These are phyloP conservation scores for Penicillium paxilli DNA, from an alignment of 495 filamentous ascomycete species.

Conservation along the genomic window DNA sequence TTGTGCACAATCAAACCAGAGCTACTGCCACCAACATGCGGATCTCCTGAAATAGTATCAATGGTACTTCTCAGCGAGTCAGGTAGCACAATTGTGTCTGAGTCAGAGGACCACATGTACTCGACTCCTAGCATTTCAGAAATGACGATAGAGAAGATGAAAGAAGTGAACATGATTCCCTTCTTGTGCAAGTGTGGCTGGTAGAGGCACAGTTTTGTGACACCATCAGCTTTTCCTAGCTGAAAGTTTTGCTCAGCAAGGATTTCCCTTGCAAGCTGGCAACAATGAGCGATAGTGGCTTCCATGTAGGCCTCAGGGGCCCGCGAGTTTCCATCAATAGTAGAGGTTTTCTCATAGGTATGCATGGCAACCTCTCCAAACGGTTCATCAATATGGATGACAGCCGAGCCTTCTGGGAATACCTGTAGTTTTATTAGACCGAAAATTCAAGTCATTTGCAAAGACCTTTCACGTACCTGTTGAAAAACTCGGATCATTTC, in stretches of 20 bases:
- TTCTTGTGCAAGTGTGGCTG: conserved; percentile 37
- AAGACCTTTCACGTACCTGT: neutral
- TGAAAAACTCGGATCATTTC: conserved; percentile 36
- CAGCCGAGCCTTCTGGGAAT: conserved; percentile 21
- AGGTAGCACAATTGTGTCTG: conserved; percentile 30
- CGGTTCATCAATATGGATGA: conserved; percentile 31
- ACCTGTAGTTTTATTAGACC: conserved; percentile 8
- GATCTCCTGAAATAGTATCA: conserved; percentile 29
- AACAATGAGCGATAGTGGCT: conserved; percentile 26
- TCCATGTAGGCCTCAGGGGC: conserved; percentile 18
- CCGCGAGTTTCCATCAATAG: conserved; percentile 16
- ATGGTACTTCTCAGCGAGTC: conserved; percentile 28
- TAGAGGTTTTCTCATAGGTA: conserved; percentile 23
- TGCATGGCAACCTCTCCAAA: conserved; percentile 32
- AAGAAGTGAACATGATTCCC: conserved; percentile 36
- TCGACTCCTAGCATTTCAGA: conserved; percentile 31
- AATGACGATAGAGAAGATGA: conserved; percentile 33
- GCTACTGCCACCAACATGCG: conserved; percentile 28
- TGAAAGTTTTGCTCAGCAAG: conserved; percentile 19
- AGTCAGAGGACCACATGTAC: conserved; percentile 36
- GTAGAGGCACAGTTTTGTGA: conserved; percentile 27
- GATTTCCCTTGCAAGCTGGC: conserved; percentile 23
- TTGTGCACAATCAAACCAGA: conserved; percentile 33
- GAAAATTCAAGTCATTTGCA: neutral
- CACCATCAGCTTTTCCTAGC: conserved; percentile 10